These are phyloP conservation scores for Mycena filopes DNA, from an alignment of 768 basidiomycete species.

Conservation along the genomic window DNA sequence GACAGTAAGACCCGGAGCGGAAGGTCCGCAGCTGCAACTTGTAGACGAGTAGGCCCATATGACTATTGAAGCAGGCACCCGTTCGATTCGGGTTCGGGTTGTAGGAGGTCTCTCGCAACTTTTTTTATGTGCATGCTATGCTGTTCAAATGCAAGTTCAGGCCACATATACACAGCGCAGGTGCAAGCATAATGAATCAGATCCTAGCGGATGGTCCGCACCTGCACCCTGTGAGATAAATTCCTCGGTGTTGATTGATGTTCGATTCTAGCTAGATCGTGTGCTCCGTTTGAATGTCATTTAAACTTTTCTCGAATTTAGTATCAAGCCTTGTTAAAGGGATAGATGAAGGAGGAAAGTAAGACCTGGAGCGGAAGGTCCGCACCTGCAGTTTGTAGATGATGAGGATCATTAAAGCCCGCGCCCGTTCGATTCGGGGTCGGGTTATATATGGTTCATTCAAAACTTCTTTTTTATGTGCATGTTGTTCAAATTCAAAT, in stretches of 20 bases:
- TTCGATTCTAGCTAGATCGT: background rate
- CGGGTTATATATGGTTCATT: background rate
- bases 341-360: too few species aligned
- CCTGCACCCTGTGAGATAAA: background rate
- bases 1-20: background rate
- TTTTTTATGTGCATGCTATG: too few species aligned
- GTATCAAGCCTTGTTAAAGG: too few species aligned
- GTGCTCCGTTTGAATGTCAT: too few species aligned
- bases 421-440: constrained; percentile 9
- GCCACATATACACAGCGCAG: too few species aligned
- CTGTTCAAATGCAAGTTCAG: too few species aligned
- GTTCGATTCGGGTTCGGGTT: constrained; percentile 12
- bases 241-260: background rate
- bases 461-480: too few species aligned
- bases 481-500: too few species aligned
- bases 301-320: too few species aligned
- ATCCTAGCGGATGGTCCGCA: background rate
- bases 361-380: constrained; percentile 2
- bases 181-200: too few species aligned
- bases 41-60: background rate
- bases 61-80: background rate
- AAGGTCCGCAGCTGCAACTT: background rate
- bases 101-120: background rate
- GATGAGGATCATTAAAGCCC: background rate
- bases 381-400: background rate